Evolutionary conservation across 163 green algal genomes (phyloP).

Genomic region (Trebouxiophyceae sp.): DNA sequence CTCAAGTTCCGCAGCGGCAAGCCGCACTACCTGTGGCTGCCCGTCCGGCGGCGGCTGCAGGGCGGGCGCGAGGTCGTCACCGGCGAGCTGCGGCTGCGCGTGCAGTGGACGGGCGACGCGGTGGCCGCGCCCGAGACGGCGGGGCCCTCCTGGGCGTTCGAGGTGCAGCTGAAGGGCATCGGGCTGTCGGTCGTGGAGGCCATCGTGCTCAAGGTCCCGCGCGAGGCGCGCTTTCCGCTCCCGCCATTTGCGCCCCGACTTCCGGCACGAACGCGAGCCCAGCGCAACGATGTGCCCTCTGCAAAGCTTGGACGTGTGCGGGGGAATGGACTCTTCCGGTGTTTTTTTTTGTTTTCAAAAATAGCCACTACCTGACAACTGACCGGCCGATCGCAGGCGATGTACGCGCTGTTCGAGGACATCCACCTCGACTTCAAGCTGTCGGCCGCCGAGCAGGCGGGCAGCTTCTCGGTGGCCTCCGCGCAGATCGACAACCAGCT

Average conservation of each 20-base stretch:
- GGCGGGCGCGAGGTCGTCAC: not conserved
- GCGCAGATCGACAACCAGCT: slow-evolving; percentile 66
- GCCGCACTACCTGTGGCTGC: slow-evolving; percentile 40
- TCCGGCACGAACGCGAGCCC: too few relatives aligned
- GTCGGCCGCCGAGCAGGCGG: slow-evolving; percentile 12
- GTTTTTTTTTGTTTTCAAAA: too few relatives aligned
- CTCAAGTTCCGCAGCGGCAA: slow-evolving; percentile 19
- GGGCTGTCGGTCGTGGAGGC: slow-evolving; percentile 36
- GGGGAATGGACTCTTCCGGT: too few relatives aligned
- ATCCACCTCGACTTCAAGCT: slow-evolving; percentile 27
- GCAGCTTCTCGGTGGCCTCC: slow-evolving; percentile 20
- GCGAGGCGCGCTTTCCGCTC: not conserved
- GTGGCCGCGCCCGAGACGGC: slow-evolving; percentile 2
- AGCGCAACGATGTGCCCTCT: too few relatives aligned
- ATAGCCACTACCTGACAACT: too few relatives aligned
- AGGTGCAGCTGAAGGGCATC: slow-evolving; percentile 27
- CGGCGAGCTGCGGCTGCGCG: slow-evolving; percentile 24
- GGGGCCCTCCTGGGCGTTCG: slow-evolving; percentile 1
- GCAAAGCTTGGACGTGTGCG: too few relatives aligned
- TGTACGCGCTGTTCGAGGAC: slow-evolving; percentile 35
- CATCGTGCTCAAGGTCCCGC: slow-evolving; percentile 14
- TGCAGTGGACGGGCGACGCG: slow-evolving; percentile 18
- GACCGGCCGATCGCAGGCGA: too few relatives aligned
- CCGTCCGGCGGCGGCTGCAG: slow-evolving; percentile 11
- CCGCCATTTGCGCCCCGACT: too few relatives aligned